A percentile compares a stretch with the other conserved stretches of the same genome.
These are phyloP conservation scores for Oryza longistaminata DNA, from an alignment of 176 grass and related monocot species.

Conservation along the genomic window DNA sequence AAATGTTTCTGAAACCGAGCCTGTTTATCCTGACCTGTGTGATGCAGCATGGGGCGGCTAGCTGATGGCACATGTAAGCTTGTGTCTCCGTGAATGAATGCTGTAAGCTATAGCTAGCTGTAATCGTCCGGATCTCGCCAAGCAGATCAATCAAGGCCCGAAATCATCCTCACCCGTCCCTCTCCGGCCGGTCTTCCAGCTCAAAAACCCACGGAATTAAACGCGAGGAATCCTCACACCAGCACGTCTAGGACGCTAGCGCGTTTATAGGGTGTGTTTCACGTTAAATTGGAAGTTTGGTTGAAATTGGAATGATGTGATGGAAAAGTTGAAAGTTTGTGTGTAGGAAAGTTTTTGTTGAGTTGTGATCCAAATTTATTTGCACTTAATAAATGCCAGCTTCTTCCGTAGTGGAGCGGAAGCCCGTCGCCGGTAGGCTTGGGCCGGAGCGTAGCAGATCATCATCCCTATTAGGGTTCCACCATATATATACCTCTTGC, in stretches of 20 bases:
- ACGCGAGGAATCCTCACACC: neutral
- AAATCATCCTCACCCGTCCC: conserved; percentile 14
- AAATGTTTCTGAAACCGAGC: neutral
- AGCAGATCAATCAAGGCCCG: conserved; percentile 33
- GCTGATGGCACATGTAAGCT: neutral
- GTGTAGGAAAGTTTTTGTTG: too few relatives aligned
- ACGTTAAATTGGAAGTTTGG: too few relatives aligned
- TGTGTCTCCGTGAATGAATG: conserved; percentile 21
- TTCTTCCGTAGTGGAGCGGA: too few relatives aligned
- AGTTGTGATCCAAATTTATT: too few relatives aligned
- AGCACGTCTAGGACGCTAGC: neutral
- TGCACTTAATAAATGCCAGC: too few relatives aligned
- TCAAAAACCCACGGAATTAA: conserved; percentile 30
- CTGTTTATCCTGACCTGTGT: neutral
- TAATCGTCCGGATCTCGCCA: neutral
- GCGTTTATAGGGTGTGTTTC: conserved; percentile 37
- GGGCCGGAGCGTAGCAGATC: too few relatives aligned
- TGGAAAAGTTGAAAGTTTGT: too few relatives aligned
- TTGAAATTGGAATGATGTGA: too few relatives aligned
- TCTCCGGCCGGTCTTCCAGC: neutral
- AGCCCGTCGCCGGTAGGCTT: too few relatives aligned
- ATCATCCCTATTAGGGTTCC: too few relatives aligned
- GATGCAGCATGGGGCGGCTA: neutral
- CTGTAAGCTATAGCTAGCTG: neutral
- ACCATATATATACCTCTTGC: too few relatives aligned